Evolutionary conservation across 345 rosid species (phyloP), one percentile per base, ranked within the genome.

Genomic region (Passiflora organensis): DNA sequence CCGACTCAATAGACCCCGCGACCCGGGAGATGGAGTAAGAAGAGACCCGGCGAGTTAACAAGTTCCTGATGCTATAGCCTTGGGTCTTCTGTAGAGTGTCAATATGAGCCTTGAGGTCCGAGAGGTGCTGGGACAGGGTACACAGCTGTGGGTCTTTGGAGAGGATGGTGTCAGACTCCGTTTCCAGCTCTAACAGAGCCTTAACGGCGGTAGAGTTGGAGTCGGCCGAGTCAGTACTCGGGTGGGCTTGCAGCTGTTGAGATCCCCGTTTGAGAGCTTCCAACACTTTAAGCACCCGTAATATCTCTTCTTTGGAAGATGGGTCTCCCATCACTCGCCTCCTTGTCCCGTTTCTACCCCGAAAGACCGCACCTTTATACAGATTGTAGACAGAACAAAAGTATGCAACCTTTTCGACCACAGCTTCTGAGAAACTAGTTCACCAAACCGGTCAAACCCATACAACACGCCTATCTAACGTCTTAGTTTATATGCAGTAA

Each of bases 251-350:
- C n/a, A 85, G 59, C 13, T 80, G 81, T 16, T 72, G 85, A 6
- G 86, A 80, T 4, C 89, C 89, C 69, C 75, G 76, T 69, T 77
- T 82, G 0, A 85, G 72, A 62, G 86, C 94, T 76, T 82, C 82
- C 0, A 85, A 68, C 32, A 82, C 85, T 28, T 63, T 59, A 19
- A 81, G 56, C 17, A 77, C 70, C 32, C 64, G 51, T 0, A 72
- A 67, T 6, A 24, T 54, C 5, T 60, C 67, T 48, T 58, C 75
- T 36, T 63, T 65, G 4, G 58, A 51, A 2, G 68, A 51, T 19
- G 58, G 45, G 54, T 68, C 32, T 62, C 42, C 66, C 72, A 61
- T 52, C 15, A 25, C 6, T 32, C 10, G 11, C n/a, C 43, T 5
- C 28, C 14, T 50, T 13, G 9, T 28, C 19, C 20, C 11, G 25